A percentile compares a stretch with the other conserved stretches of the same genome.
These are phyloP conservation scores for Zangia roseola DNA, from an alignment of 768 basidiomycete species.

Conservation along the genomic window DNA sequence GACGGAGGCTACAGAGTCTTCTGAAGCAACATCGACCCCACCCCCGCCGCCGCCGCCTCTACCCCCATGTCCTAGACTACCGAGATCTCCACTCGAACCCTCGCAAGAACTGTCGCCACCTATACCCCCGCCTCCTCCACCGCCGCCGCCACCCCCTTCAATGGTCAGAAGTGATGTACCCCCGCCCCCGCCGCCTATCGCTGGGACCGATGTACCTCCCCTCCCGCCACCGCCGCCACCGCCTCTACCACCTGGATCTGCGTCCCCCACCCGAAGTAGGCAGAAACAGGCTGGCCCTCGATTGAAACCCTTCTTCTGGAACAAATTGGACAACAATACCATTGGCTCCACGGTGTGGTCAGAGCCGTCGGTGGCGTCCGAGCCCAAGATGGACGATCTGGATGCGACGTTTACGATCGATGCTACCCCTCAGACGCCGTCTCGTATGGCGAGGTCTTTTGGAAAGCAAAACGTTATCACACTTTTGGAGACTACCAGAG, in stretches of 20 bases:
- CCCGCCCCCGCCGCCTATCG: slow-evolving; percentile 24
- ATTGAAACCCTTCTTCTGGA: slow-evolving; percentile 90
- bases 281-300: slow-evolving; percentile 45
- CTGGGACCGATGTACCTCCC: slow-evolving; percentile 5
- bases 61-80: slow-evolving; percentile 2
- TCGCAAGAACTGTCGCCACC: slow-evolving; percentile 28
- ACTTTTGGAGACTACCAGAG: slow-evolving; percentile 74
- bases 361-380: slow-evolving; percentile 42
- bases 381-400: slow-evolving; percentile 67
- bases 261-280: slow-evolving; percentile 33
- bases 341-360: slow-evolving; percentile 67
- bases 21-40: slow-evolving; percentile 10
- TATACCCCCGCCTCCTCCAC: slow-evolving; percentile 20
- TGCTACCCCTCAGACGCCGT: slow-evolving; percentile 39
- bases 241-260: slow-evolving; percentile 35
- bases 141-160: slow-evolving; percentile 38
- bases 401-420: slow-evolving; percentile 72
- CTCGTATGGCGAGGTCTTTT: slow-evolving; percentile 38
- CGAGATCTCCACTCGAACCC: slow-evolving; percentile 24
- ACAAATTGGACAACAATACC: slow-evolving; percentile 56
- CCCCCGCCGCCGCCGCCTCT: slow-evolving; percentile 23
- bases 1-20: slow-evolving; percentile 11
- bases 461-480: slow-evolving; percentile 67
- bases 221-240: slow-evolving; percentile 29
- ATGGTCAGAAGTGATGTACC: background rate